These are phyloP conservation scores for Panellus pusillus DNA, from an alignment of 768 basidiomycete genomes.

Conservation along the genomic window DNA sequence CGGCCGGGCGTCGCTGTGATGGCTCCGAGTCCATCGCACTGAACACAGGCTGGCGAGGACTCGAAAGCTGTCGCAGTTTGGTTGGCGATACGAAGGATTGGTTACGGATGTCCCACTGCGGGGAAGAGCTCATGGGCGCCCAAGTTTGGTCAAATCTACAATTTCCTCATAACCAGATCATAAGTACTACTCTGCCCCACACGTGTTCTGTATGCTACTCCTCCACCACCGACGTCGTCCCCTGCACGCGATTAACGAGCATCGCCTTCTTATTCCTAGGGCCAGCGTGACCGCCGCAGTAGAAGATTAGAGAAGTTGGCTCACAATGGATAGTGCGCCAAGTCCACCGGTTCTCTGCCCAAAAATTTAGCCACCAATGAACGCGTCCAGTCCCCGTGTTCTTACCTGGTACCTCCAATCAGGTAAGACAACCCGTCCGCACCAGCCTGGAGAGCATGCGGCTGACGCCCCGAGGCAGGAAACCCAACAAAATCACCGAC, in stretches of 20 bases:
- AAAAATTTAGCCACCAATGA: background rate
- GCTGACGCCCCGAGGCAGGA: background rate
- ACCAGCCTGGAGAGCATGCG: conserved; percentile 16
- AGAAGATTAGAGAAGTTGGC: background rate
- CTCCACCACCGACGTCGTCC: background rate
- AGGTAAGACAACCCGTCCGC: conserved; percentile 14
- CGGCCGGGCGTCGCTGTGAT: conserved; percentile 11
- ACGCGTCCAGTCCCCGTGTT: background rate
- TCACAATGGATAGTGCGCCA: conserved; percentile 16
- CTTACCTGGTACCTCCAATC: conserved; percentile 11
- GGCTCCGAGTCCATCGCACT: conserved; percentile 12
- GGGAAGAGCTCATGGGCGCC: background rate
- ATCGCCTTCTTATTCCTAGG: conserved; percentile 8
- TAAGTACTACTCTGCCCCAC: background rate
- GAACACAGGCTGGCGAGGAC: conserved; percentile 2
- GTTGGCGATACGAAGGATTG: conserved; percentile 2
- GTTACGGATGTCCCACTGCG: conserved; percentile 14
- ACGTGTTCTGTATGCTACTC: background rate
- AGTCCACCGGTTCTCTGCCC: conserved; percentile 8
- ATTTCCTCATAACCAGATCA: too few species aligned
- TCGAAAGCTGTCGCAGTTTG: conserved; percentile 4
- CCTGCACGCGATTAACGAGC: conserved; percentile 2
- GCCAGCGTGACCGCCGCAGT: background rate
- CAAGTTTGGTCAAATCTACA: background rate
- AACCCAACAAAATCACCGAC: conserved; percentile 20